Percentiles rank a stretch among this genome's conserved stretches.
phyloP scores from a whole-genome alignment of 163 green algal species.

The Volvox carteri region DNA sequence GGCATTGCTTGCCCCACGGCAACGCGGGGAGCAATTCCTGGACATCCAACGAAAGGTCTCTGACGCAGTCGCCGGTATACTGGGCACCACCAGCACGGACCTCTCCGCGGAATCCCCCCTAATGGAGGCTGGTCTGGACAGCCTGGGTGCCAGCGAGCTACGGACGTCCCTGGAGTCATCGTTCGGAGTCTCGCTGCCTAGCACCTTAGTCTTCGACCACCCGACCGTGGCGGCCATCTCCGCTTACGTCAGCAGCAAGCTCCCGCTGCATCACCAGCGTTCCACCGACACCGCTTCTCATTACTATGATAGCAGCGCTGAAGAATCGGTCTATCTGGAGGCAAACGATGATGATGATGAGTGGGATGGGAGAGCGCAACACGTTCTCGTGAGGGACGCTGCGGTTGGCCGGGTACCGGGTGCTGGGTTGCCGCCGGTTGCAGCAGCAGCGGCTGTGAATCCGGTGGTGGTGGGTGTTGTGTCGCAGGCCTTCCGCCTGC shows the following conservation, averaged over 20 bases:
- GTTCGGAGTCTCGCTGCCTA: constrained; percentile 68
- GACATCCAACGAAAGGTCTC: constrained; percentile 43
- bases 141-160: constrained; percentile 67
- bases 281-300: not conserved
- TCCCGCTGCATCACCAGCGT: not conserved
- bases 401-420: too few relatives aligned
- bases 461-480: not conserved
- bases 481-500: constrained; percentile 20
- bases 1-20: too few relatives aligned
- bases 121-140: constrained; percentile 74
- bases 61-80: constrained; percentile 22
- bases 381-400: too few relatives aligned
- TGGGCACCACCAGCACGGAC: not conserved
- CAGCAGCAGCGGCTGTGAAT: not conserved
- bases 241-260: not conserved
- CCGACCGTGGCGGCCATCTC: constrained; percentile 67
- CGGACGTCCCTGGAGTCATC: constrained; percentile 74
- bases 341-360: too few relatives aligned
- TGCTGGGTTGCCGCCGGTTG: too few relatives aligned
- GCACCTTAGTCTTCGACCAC: constrained; percentile 88
- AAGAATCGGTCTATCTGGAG: too few relatives aligned
- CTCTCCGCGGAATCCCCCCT: constrained; percentile 71
- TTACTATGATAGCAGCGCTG: not conserved
- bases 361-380: too few relatives aligned
- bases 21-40: not conserved